phyloP scores from a whole-genome alignment of 495 filamentous ascomycete species.

The Aspergillus bridgeri region DNA sequence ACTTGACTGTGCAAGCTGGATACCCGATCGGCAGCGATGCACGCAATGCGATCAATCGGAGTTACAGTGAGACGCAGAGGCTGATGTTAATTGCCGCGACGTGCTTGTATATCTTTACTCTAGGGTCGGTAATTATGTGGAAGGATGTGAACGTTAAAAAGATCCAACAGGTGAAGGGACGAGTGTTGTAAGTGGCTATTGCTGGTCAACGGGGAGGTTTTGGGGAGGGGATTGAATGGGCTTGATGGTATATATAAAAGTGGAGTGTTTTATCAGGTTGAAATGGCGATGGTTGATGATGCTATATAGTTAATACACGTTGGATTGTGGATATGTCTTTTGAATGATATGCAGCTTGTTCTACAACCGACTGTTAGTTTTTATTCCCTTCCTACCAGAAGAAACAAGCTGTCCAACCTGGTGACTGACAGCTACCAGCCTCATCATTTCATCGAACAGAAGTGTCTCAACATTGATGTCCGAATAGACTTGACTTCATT shows the following conservation, averaged over 20 bases:
- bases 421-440: background rate
- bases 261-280: background rate
- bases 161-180: conserved; percentile 40
- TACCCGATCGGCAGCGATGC: conserved; percentile 50
- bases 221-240: too few relatives aligned
- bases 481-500: background rate
- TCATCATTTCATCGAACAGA: background rate
- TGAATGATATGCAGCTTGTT: background rate
- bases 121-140: conserved; percentile 47
- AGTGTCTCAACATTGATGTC: background rate
- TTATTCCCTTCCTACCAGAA: background rate
- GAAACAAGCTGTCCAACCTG: background rate
- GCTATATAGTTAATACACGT: background rate
- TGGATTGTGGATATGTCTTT: background rate
- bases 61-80: conserved; percentile 55
- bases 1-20: conserved; percentile 40
- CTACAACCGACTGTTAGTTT: background rate
- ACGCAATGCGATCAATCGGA: conserved; percentile 53
- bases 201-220: background rate
- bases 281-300: background rate
- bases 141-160: conserved; percentile 55
- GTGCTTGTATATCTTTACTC: conserved; percentile 42
- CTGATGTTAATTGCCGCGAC: conserved; percentile 53
- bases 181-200: conserved; percentile 4
- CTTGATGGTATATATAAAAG: background rate